Evolutionary conservation across 306 rosid genomes (phyloP).

Genomic region (Cercis canadensis): DNA sequence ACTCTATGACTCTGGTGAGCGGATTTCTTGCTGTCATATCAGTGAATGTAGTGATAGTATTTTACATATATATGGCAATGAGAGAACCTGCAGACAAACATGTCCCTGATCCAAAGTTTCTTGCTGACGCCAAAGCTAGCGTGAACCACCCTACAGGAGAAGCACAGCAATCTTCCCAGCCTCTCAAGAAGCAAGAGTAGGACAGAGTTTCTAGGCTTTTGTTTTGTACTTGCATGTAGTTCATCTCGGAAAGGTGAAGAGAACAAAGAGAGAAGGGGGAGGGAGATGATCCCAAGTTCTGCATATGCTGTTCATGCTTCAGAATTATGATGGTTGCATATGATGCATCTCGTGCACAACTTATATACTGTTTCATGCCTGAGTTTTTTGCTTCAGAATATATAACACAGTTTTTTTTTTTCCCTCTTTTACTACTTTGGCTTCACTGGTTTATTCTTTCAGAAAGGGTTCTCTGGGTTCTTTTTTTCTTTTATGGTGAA

Average conservation of each 20-base stretch:
- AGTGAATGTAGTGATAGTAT: slow-evolving; percentile 77
- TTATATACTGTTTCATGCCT: slow-evolving; percentile 29
- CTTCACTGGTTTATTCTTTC: too few species aligned
- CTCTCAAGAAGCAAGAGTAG: slow-evolving; percentile 74
- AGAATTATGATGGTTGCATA: slow-evolving; percentile 6
- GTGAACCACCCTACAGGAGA: slow-evolving; percentile 50
- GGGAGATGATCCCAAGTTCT: slow-evolving; percentile 41
- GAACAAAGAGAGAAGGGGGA: slow-evolving; percentile 32
- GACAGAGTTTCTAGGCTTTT: too few species aligned
- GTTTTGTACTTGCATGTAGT: slow-evolving; percentile 13
- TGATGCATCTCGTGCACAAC: slow-evolving; percentile 27
- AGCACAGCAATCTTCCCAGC: slow-evolving; percentile 51
- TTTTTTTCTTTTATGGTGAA: too few species aligned
- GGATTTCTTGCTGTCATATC: slow-evolving; percentile 93
- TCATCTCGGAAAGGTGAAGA: slow-evolving; percentile 27
- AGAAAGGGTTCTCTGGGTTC: too few species aligned
- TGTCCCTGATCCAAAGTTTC: slow-evolving; percentile 78
- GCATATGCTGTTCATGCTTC: slow-evolving; percentile 25
- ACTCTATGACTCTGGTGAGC: slow-evolving; percentile 75
- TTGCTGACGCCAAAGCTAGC: slow-evolving; percentile 87
- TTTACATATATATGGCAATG: slow-evolving; percentile 87
- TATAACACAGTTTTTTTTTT: too few species aligned
- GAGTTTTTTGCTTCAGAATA: slow-evolving; percentile 13
- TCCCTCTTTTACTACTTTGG: slow-evolving; percentile 9
- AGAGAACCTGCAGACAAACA: slow-evolving; percentile 79